Evolutionary conservation across 2,329 filamentous ascomycete species (phyloP), one percentile per base, ranked within the genome.

Genomic region (Aspergillus pseudonomiae): DNA sequence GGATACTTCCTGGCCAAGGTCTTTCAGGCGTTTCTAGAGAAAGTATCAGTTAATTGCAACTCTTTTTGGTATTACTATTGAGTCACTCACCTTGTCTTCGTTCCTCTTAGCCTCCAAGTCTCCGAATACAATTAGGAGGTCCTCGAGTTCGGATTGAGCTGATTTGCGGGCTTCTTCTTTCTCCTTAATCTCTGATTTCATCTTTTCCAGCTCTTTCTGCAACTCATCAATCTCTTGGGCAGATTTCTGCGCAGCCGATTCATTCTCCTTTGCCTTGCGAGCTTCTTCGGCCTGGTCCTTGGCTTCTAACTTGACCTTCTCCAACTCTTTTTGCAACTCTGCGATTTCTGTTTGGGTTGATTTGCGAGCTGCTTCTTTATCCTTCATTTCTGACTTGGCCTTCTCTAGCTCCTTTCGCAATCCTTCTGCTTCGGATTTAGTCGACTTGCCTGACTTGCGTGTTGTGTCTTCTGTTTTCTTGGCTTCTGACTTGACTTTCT

Each of bases 351-450:
- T 83, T 73, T 94, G 91, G 6, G 85, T 84, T 1, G 85, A 79
- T 64, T 87, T 84, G 60, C 86, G 87, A 63, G 90, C 87, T 63
- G 30, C 34, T 39, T 87, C 84, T 41, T 41, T 41, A 53, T 88
- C 82, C 79, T 94, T 94, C 60, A 92, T 90, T 76, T 95, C 92
- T n/a, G 93, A 74, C 73, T 55, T 55, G 34, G 36, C 32, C n/a
- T 94, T 92, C 16, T 87, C 88, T 76, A 94, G 92, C 6, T 94
- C 89, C 80, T 94, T 91, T 39, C 94, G 80, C 60, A 94, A 82
- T 75, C 94, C 92, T 68, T 95, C 92, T 53, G 94, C 81, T 76
- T 94, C 91, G 2, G 86, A 83, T 73, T 94, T 91, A 6, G 85
- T 84, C 39, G 39, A 41, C 39, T 41, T 41, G 19, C 39, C n/a